Conservation (phyloP, 139 green algal genomes). For the Picochlorum costavermella region DNA sequence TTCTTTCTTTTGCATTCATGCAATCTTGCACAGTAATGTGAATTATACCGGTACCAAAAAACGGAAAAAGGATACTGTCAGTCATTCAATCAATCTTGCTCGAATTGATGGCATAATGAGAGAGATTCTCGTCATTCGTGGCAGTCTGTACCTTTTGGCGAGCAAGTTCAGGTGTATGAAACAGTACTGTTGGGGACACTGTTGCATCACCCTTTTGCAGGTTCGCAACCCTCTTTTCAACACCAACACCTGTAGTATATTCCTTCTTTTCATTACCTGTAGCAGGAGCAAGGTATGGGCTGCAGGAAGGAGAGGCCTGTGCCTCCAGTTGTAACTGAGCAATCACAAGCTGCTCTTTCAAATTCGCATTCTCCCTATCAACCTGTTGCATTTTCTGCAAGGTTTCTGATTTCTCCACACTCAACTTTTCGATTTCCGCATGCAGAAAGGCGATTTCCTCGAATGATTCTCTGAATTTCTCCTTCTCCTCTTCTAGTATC, state of each 20-base stretch:
- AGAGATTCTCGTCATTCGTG: too few species aligned
- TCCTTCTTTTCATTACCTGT: too few species aligned
- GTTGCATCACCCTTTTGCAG: too few species aligned
- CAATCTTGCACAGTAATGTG: too few species aligned
- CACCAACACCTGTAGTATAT: too few species aligned
- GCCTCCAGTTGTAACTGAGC: not conserved
- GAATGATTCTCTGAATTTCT: constrained; percentile 14
- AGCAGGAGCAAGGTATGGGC: not conserved
- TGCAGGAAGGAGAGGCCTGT: not conserved
- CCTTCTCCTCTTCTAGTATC: not conserved
- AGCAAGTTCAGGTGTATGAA: too few species aligned
- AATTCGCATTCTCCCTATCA: not conserved
- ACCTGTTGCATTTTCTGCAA: constrained; percentile 7
- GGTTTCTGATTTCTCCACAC: not conserved
- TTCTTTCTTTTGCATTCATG: too few species aligned
- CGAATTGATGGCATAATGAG: not conserved
- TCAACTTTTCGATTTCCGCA: constrained; percentile 9
- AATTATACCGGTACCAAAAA: too few species aligned
- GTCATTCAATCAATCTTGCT: constrained; percentile 10
- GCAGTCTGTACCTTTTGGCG: too few species aligned
- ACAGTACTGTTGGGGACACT: too few species aligned
- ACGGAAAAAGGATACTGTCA: too few species aligned
- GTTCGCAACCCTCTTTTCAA: too few species aligned
- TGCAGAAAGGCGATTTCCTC: constrained; percentile 8
- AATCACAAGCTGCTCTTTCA: constrained; percentile 5